phyloP scores from a whole-genome alignment of 176 grass and related monocot genomes.

The Puccinellia tenuiflora region DNA sequence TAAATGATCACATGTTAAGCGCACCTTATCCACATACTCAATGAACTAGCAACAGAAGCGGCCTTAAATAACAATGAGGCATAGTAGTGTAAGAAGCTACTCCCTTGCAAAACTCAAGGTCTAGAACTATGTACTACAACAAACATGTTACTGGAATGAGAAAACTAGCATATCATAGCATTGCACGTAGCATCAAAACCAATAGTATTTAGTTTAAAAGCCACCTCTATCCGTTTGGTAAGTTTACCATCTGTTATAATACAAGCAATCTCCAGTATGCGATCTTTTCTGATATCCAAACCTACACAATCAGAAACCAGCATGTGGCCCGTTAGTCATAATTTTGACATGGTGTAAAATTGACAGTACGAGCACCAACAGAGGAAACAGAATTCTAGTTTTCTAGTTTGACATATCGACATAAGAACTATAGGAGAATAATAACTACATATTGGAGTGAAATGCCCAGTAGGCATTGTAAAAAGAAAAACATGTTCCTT shows the following conservation, averaged over 20 bases:
- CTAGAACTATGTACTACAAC: background rate
- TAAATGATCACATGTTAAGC: background rate
- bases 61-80: background rate
- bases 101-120: conserved; percentile 1
- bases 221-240: conserved; percentile 60
- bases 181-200: background rate
- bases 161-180: background rate
- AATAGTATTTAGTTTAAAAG: background rate
- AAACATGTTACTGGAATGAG: background rate
- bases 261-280: conserved; percentile 84
- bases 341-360: background rate
- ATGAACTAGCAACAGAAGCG: background rate
- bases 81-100: background rate
- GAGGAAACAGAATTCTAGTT: background rate
- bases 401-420: background rate
- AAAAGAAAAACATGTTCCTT: background rate
- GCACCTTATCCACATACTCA: background rate
- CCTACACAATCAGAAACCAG: conserved; percentile 36
- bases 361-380: background rate
- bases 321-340: background rate
- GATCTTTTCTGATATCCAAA: conserved; percentile 67
- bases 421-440: background rate
- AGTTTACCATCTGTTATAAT: conserved; percentile 78
- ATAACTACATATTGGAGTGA: background rate
- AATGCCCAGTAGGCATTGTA: background rate